Base-by-base conservation (phyloP, 495 filamentous ascomycete species). In the Tetracladium marchalianum region DNA sequence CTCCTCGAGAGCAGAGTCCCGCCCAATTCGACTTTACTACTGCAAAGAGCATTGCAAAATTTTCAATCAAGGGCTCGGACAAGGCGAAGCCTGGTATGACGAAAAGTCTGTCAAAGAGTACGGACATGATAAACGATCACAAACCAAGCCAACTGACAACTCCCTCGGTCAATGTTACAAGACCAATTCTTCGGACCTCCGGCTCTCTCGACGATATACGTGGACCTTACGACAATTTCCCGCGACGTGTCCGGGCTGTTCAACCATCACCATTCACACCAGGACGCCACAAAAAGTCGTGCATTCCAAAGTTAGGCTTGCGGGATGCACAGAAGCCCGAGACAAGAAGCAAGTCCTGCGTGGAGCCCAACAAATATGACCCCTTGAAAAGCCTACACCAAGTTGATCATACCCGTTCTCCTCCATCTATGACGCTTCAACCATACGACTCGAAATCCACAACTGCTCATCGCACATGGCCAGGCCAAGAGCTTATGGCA, bases 31-130 rank as follows among this genome's bases (percentile, higher is more conserved):
- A 58, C 16, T 55, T 53, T 35, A 47, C 31, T 33, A 50, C 49
- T 36, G 52, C 55, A 15, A 53, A 53, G 35, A 55, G 50, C 37
- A 35, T 58, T 45, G 49, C 52, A 1, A 46, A 33, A 13, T 19
- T 40, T 9, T 38, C 43, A 38, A 44, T 27, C 16, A 32, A 27
- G 24, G 22, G 32, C 13, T 31, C 19, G 32, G 16, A 22, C 22
- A 27, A 27, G 3, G 22, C 22, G n/a, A 41, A 24, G 39, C 15
- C 4, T 17, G 39, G 15, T 9, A n/a, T 36, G 35, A 36, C 16
- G 3, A 27, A 7, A 27, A 27, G 22, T 27, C 22, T 27, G 3
- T 27, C 22, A 27, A 27, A 27, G 22, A 27, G 22, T 27, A 7
- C 22, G 22, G 22, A 27, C 22, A 27, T 27, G 22, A 7, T 7